Percentiles rank a stretch among this genome's conserved stretches.
Conservation (phyloP, 805 yeast species). For the Candida sanyiensis region DNA sequence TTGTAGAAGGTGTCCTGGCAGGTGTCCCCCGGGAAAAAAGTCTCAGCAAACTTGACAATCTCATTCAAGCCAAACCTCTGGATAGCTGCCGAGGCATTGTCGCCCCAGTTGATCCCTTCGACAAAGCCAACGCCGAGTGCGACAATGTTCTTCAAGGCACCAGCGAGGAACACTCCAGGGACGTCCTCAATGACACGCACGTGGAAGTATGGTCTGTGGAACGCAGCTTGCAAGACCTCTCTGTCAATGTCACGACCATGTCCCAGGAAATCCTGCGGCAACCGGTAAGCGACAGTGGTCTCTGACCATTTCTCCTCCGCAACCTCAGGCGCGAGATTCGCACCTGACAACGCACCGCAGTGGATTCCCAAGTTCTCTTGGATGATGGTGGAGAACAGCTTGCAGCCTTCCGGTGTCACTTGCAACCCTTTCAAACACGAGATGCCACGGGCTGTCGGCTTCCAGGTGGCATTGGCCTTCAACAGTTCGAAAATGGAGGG, state of each 20-base stretch:
- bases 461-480: constrained; percentile 54
- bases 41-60: constrained; percentile 77
- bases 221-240: constrained; percentile 64
- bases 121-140: constrained; percentile 97
- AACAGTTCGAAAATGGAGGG: constrained; percentile 69
- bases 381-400: constrained; percentile 72
- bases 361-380: constrained; percentile 75
- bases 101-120: constrained; percentile 98
- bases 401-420: constrained; percentile 79
- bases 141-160: constrained; percentile 94
- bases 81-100: constrained; percentile 94
- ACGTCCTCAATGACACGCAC: constrained; percentile 89
- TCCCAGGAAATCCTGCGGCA: constrained; percentile 54
- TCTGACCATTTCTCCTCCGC: constrained; percentile 96
- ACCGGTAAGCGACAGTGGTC: constrained; percentile 88
- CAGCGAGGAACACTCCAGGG: constrained; percentile 93
- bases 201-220: constrained; percentile 98
- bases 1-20: constrained; percentile 69
- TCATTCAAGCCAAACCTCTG: constrained; percentile 94
- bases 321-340: constrained; percentile 95
- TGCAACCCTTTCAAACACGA: constrained; percentile 91
- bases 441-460: constrained; percentile 72
- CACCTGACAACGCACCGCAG: constrained; percentile 97
- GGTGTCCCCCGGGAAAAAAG: constrained; percentile 57
- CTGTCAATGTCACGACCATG: constrained; percentile 54